These are phyloP conservation scores for Entophlyctis helioformis DNA, from an alignment of 192 early-diverging fungal genomes.

Conservation along the genomic window DNA sequence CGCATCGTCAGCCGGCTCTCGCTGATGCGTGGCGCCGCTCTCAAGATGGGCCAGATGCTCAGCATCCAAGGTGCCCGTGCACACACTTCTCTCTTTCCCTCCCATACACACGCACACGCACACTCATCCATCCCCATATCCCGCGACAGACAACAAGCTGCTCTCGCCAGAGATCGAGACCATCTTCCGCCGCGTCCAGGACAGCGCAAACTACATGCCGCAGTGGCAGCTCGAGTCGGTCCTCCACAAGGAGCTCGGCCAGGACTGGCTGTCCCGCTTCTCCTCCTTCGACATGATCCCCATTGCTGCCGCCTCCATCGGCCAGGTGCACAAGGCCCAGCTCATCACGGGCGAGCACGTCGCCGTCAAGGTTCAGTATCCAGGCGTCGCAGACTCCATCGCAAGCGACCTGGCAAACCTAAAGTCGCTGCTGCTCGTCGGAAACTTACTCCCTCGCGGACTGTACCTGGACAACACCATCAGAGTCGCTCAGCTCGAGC, in stretches of 20 bases:
- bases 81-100: neutral
- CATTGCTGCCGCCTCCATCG: constrained; percentile 68
- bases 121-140: constrained; percentile 1
- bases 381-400: constrained; percentile 80
- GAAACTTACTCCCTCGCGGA: constrained; percentile 77
- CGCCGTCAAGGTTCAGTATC: constrained; percentile 95
- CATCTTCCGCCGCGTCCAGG: constrained; percentile 79
- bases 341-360: constrained; percentile 33
- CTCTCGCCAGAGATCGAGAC: constrained; percentile 69
- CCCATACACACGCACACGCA: too few species aligned
- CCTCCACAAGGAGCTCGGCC: constrained; percentile 55
- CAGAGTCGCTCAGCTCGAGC: constrained; percentile 73
- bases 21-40: constrained; percentile 88
- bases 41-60: constrained; percentile 96
- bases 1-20: constrained; percentile 74
- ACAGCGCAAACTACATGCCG: constrained; percentile 94
- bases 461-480: constrained; percentile 96
- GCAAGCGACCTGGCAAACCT: constrained; percentile 81
- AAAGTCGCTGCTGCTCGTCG: constrained; percentile 63
- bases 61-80: constrained; percentile 71
- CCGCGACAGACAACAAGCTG: constrained; percentile 22
- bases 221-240: constrained; percentile 66
- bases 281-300: constrained; percentile 62
- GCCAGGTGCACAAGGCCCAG: constrained; percentile 35
- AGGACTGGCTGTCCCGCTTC: constrained; percentile 60